Percentiles rank a stretch among this genome's conserved stretches.
Conservation (phyloP, 2,329 filamentous ascomycete species). For the Penicillium occitanis region DNA sequence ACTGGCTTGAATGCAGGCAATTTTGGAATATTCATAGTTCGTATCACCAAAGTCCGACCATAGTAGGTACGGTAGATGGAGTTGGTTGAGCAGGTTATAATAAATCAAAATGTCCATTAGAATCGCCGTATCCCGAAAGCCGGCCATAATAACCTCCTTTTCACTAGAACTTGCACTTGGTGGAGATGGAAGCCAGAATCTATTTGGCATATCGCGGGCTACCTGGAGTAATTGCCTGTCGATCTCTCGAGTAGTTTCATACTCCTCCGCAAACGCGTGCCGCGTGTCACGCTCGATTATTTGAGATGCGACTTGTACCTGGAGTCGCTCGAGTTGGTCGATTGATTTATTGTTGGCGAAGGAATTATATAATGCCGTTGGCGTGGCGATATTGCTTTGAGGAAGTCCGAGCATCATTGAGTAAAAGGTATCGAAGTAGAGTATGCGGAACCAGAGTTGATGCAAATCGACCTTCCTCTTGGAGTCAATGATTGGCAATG, state of each 20-base stretch:
- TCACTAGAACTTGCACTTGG: neutral
- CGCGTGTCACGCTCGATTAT: slow-evolving; percentile 51
- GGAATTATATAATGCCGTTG: slow-evolving; percentile 50
- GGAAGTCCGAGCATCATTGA: slow-evolving; percentile 46
- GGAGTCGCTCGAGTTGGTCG: slow-evolving; percentile 49
- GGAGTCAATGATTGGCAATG: neutral
- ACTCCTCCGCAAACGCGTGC: neutral
- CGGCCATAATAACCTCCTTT: neutral
- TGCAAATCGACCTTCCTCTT: neutral
- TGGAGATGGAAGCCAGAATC: slow-evolving; percentile 9
- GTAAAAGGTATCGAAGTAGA: slow-evolving; percentile 41
- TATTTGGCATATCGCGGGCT: neutral
- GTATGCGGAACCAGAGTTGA: slow-evolving; percentile 44
- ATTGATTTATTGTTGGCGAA: slow-evolving; percentile 36
- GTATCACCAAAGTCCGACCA: neutral
- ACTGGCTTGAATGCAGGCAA: slow-evolving; percentile 3
- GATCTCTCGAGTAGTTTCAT: neutral
- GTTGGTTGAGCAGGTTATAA: slow-evolving; percentile 13
- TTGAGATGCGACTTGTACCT: slow-evolving; percentile 45
- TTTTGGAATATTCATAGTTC: slow-evolving; percentile 11
- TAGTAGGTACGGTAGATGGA: slow-evolving; percentile 11
- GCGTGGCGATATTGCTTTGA: slow-evolving; percentile 29
- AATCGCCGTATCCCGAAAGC: neutral
- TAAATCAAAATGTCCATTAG: slow-evolving; percentile 6
- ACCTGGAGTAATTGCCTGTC: slow-evolving; percentile 4